Percentiles rank a stretch among this genome's conserved stretches.
Evolutionary conservation across 148 eudicot species (phyloP).

Genomic region (Nepenthes gracilis): DNA sequence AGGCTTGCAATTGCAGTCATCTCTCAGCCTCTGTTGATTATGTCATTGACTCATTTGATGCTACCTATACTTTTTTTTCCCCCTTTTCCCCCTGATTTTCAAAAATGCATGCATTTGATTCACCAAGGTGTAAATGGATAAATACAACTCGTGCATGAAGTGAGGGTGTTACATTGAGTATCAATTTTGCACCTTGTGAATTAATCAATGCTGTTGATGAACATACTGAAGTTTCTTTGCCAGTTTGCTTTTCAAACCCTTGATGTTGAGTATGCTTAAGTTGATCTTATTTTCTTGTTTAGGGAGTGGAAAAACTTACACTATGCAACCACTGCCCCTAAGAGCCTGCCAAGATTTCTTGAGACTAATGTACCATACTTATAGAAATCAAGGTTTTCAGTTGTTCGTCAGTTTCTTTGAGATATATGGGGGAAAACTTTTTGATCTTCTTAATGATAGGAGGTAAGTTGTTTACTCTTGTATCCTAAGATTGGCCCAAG

Average conservation of each 20-base stretch:
- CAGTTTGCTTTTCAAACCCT: not conserved
- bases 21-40: too few relatives aligned
- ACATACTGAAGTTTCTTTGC: not conserved
- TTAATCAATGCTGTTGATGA: not conserved
- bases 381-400: slow-evolving; percentile 64
- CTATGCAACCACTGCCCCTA: slow-evolving; percentile 78
- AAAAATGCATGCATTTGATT: too few relatives aligned
- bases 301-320: slow-evolving; percentile 85
- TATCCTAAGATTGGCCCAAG: not conserved
- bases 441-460: slow-evolving; percentile 72
- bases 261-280: not conserved
- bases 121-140: too few relatives aligned
- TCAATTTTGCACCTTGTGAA: not conserved
- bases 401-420: slow-evolving; percentile 73
- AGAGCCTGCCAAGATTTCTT: slow-evolving; percentile 63
- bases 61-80: too few relatives aligned
- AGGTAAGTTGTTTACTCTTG: slow-evolving; percentile 26
- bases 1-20: too few relatives aligned
- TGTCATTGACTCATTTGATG: too few relatives aligned
- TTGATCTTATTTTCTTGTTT: slow-evolving; percentile 9
- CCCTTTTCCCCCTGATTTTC: too few relatives aligned
- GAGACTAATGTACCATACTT: slow-evolving; percentile 36
- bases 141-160: too few relatives aligned
- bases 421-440: slow-evolving; percentile 77
- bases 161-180: too few relatives aligned